These are phyloP conservation scores for Tripterygium wilfordii DNA, from an alignment of 177 flowering plant genomes.

Conservation along the genomic window DNA sequence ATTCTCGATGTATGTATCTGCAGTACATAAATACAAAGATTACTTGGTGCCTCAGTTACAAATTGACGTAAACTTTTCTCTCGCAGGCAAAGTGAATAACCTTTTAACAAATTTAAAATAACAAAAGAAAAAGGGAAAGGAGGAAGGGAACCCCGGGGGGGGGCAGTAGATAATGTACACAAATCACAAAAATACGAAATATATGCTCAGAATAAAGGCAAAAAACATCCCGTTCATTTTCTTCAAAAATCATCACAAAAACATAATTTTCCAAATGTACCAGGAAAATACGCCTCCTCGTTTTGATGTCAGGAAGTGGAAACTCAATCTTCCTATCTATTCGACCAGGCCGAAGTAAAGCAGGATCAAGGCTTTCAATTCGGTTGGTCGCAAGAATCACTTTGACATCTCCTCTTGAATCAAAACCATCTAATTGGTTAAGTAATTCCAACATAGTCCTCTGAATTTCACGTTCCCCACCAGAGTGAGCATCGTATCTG, in stretches of 20 bases:
- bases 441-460: conserved; percentile 50
- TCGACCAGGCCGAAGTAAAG: conserved; percentile 44
- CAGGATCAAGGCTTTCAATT: conserved; percentile 46
- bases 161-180: too few relatives aligned
- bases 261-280: too few relatives aligned
- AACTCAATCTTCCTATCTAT: conserved; percentile 45
- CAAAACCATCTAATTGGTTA: conserved; percentile 51
- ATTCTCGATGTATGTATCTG: conserved; percentile 65
- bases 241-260: too few relatives aligned
- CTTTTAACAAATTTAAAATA: too few relatives aligned
- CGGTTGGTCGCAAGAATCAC: conserved; percentile 48
- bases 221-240: too few relatives aligned
- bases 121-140: background rate
- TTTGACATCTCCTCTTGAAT: conserved; percentile 56
- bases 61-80: too few relatives aligned
- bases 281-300: conserved; percentile 47
- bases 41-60: too few relatives aligned
- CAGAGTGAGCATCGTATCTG: conserved; percentile 52
- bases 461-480: conserved; percentile 57
- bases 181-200: too few relatives aligned
- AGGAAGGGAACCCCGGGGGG: background rate
- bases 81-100: too few relatives aligned
- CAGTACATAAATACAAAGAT: background rate
- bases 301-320: conserved; percentile 44
- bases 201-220: too few relatives aligned